Evolutionary conservation across 2,329 filamentous ascomycete genomes (phyloP), one percentile per base, ranked within the genome.

Genomic region (Botrytis sinoallii): DNA sequence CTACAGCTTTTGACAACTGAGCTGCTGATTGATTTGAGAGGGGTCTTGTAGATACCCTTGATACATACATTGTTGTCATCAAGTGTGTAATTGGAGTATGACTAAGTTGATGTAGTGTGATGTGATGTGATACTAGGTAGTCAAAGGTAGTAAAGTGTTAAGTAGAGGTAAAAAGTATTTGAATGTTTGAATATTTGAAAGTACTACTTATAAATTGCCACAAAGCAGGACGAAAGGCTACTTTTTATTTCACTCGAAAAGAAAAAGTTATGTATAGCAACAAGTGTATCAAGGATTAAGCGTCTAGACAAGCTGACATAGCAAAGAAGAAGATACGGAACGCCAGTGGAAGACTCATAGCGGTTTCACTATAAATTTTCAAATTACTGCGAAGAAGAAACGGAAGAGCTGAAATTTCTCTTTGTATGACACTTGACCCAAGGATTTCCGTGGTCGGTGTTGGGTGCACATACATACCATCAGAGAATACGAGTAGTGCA

Each of bases 1-100:
- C 73, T 40, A 77, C 74, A 73, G 75, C 77, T 73, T 76, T 79
- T 25, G 78, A 79, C 38, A 80, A 74, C 61, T 80, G 79, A 32
- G 76, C 64, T 63, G 76, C 74, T 60, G 78, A 77, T 59, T 78
- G 77, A 55, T 74, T 77, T 46, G 77, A 77, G 44, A 77, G 75
- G 35, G 76, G 69, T 70, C 74, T 79, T 42, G 76, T 74, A 52
- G 79, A 75, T 68, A 76, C 75, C 73, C 76, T 76, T 67, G 79
- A 71, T 25, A 78, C 75, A 70, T 77, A 79, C 79, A 81, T 81
- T 70, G 75, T 40, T 14, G 29, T n/a, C 59, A 52, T 46, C 38
- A 25, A 46, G 64, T 60, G 52, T 73, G 71, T 73, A 42, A 32
- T 25, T 46, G 9, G 32, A 35, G 8, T 61, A 35, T 42, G 38